These are phyloP conservation scores for Nicotiana obtusifolia DNA, from an alignment of 257 asterid species.

Conservation along the genomic window DNA sequence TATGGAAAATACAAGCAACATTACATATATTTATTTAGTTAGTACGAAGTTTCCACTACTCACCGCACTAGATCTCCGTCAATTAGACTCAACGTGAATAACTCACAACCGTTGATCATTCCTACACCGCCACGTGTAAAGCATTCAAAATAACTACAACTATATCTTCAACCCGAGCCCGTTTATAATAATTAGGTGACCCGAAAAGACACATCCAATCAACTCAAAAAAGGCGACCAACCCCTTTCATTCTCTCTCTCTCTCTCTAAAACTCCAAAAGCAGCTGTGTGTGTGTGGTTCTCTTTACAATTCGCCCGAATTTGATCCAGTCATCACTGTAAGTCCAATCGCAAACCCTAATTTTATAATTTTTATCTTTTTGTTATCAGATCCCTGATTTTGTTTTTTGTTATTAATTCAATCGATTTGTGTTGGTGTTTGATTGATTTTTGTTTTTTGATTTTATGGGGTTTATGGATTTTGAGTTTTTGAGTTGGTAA, in stretches of 20 bases:
- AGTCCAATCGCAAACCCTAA: constrained; percentile 24
- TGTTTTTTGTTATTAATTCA: constrained; percentile 8
- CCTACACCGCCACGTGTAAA: not conserved
- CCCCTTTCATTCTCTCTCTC: constrained; percentile 25
- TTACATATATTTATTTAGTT: not conserved
- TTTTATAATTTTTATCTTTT: not conserved
- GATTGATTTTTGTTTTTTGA: not conserved
- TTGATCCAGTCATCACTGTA: constrained; percentile 43
- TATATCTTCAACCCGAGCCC: constrained; percentile 2
- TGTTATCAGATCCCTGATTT: constrained; percentile 25
- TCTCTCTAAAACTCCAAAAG: constrained; percentile 11
- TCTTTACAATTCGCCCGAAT: constrained; percentile 30
- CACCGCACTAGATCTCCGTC: constrained; percentile 1
- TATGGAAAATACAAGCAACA: not conserved
- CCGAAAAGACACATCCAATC: constrained; percentile 18
- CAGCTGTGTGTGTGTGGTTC: constrained; percentile 28
- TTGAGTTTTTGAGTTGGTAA: not conserved
- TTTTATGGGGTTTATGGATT: not conserved
- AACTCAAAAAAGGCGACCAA: constrained; percentile 21
- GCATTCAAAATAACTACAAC: not conserved
- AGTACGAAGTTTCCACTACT: not conserved
- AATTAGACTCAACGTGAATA: not conserved
- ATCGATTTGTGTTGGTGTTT: constrained; percentile 4
- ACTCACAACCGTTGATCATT: not conserved
- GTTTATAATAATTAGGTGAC: not conserved